These are phyloP conservation scores for Chaetomidium leptoderma DNA, from an alignment of 495 filamentous ascomycete species.

Conservation along the genomic window DNA sequence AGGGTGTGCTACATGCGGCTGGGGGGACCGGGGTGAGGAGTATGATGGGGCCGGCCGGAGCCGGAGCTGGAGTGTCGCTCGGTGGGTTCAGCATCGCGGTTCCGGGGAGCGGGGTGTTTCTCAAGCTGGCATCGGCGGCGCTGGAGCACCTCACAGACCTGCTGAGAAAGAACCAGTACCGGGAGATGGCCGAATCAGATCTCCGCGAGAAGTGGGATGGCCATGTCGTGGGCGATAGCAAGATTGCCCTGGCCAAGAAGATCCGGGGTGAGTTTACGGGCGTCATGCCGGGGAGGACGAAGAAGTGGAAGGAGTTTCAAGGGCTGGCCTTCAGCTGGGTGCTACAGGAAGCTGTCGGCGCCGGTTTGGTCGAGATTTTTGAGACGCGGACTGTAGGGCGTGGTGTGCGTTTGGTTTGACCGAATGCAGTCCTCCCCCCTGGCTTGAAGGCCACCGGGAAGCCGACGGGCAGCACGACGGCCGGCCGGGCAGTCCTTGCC, in stretches of 20 bases:
- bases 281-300: constrained; percentile 68
- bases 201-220: constrained; percentile 81
- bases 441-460: background rate
- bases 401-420: constrained; percentile 51
- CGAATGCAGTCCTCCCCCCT: background rate
- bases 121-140: constrained; percentile 63
- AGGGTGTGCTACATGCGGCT: constrained; percentile 48
- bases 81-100: constrained; percentile 58
- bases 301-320: constrained; percentile 77
- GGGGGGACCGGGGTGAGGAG: constrained; percentile 44
- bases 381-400: constrained; percentile 78
- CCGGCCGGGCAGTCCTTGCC: background rate
- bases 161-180: constrained; percentile 58
- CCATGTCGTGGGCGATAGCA: constrained; percentile 57
- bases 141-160: constrained; percentile 63
- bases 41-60: constrained; percentile 17
- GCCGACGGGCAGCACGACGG: background rate
- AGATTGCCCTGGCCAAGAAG: constrained; percentile 55
- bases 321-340: constrained; percentile 77
- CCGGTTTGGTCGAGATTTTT: constrained; percentile 77
- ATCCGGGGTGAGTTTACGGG: constrained; percentile 64
- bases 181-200: constrained; percentile 61
- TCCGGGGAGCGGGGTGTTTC: constrained; percentile 67
- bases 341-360: constrained; percentile 70
- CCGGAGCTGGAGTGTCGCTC: constrained; percentile 21